phyloP scores from a whole-genome alignment of 371 early-diverging fungal species.

The Catenaria anguillulae region DNA sequence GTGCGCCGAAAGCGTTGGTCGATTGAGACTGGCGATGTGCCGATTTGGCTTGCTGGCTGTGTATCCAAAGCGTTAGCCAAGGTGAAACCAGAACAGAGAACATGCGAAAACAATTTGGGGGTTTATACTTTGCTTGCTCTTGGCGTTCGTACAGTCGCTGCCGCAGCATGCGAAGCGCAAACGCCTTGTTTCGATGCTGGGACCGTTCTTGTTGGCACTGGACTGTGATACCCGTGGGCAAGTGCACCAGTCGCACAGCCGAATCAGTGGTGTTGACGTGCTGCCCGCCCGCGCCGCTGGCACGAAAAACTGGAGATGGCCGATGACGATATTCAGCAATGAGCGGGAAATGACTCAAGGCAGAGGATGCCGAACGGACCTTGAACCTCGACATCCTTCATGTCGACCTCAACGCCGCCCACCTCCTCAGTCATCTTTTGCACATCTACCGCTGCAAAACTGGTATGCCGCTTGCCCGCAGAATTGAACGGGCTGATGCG shows the following conservation, averaged over 20 bases:
- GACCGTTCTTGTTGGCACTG: conserved; percentile 28
- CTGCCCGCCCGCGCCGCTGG: conserved; percentile 31
- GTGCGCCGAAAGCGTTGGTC: conserved; percentile 27
- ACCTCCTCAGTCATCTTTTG: conserved; percentile 14
- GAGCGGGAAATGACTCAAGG: no score
- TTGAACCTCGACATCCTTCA: neutral
- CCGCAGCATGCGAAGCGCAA: conserved; percentile 24
- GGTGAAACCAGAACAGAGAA: neutral
- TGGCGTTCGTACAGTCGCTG: conserved; percentile 20
- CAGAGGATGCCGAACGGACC: no score
- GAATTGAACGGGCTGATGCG: conserved; percentile 29
- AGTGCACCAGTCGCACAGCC: conserved; percentile 31
- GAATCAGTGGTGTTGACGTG: conserved; percentile 37
- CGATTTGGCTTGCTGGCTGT: conserved; percentile 17
- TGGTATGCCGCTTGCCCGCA: conserved; percentile 30
- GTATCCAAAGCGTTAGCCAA: neutral
- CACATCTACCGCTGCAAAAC: conserved; percentile 32
- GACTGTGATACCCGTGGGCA: conserved; percentile 32
- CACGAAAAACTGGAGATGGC: neutral
- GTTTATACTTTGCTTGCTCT: conserved; percentile 3
- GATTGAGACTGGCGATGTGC: conserved; percentile 15
- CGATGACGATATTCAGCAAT: no score
- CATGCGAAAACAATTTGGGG: neutral
- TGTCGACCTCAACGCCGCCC: neutral
- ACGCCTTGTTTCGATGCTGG: conserved; percentile 30